Conservation (phyloP, 208 protist genomes). For the Endotrypanum monterogeii region DNA sequence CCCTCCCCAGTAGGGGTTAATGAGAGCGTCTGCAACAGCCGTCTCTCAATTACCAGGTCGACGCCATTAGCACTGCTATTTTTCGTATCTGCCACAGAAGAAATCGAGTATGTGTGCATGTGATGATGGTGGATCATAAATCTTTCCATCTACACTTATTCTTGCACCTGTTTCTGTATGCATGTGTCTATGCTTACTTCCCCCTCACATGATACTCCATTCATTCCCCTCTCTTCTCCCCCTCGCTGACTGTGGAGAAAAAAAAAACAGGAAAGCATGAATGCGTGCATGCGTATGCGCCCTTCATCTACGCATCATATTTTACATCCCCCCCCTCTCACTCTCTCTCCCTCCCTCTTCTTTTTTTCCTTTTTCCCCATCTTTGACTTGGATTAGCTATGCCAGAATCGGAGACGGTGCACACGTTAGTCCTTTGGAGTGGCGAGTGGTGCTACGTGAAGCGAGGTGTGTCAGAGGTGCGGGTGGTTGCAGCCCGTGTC, state of each 20-base stretch:
- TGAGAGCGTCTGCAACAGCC: no score
- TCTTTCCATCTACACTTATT: no score
- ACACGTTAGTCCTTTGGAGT: constrained; percentile 55
- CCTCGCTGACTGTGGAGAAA: neutral
- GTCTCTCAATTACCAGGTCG: no score
- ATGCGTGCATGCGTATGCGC: no score
- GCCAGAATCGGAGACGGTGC: constrained; percentile 8
- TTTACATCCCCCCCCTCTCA: neutral
- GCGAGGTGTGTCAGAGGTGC: constrained; percentile 47
- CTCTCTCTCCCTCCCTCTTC: neutral
- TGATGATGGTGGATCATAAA: no score
- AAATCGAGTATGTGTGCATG: no score
- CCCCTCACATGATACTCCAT: no score
- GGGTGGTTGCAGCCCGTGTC: constrained; percentile 25
- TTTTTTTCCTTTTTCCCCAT: neutral
- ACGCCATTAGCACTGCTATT: no score
- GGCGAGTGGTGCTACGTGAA: constrained; percentile 84
- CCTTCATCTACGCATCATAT: neutral
- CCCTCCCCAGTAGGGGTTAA: no score
- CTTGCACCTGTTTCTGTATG: no score
- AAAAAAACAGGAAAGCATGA: neutral
- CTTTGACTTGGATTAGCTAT: neutral
- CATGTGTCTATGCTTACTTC: no score
- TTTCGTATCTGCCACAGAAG: no score
- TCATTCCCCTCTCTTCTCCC: neutral